A percentile compares a stretch with the other conserved stretches of the same genome.
Evolutionary conservation across 164 flowering plant genomes (phyloP).

Genomic region (grape (Vitis vinifera)): DNA sequence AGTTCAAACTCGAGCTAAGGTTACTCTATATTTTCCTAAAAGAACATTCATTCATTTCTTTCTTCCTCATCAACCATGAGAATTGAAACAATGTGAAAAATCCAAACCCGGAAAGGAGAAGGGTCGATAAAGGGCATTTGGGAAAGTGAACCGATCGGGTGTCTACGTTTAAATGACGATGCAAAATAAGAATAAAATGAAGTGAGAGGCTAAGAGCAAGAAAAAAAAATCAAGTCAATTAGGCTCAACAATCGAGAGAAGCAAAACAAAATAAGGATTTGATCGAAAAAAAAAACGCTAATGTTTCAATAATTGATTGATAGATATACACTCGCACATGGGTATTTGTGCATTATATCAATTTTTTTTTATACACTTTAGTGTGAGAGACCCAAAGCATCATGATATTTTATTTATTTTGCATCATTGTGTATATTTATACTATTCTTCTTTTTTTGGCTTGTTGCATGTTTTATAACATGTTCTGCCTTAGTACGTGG

Average conservation of each 20-base stretch:
- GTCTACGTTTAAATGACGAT: not conserved
- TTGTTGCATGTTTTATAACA: too few species aligned
- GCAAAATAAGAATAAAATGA: not conserved
- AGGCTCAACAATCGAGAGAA: slow-evolving; percentile 8
- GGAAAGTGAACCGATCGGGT: slow-evolving; percentile 13
- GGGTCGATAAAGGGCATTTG: slow-evolving; percentile 20
- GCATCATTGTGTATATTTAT: too few species aligned
- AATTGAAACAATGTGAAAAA: not conserved
- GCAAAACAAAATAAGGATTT: slow-evolving; percentile 15
- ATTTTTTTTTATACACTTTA: too few species aligned
- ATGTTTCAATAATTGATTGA: too few species aligned
- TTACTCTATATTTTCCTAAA: not conserved
- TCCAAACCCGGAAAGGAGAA: slow-evolving; percentile 16
- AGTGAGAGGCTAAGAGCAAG: not conserved
- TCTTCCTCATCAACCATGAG: not conserved
- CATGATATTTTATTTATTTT: too few species aligned
- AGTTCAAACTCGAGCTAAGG: too few species aligned
- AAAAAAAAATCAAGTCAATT: slow-evolving; percentile 11
- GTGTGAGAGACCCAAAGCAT: too few species aligned
- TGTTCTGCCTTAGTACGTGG: too few species aligned
- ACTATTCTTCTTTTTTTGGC: too few species aligned
- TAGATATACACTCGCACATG: too few species aligned
- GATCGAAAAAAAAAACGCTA: not conserved
- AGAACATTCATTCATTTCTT: not conserved
- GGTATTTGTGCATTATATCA: too few species aligned